Conservation (phyloP, 2,329 filamentous ascomycete species). For the Fusarium caatingaense region DNA sequence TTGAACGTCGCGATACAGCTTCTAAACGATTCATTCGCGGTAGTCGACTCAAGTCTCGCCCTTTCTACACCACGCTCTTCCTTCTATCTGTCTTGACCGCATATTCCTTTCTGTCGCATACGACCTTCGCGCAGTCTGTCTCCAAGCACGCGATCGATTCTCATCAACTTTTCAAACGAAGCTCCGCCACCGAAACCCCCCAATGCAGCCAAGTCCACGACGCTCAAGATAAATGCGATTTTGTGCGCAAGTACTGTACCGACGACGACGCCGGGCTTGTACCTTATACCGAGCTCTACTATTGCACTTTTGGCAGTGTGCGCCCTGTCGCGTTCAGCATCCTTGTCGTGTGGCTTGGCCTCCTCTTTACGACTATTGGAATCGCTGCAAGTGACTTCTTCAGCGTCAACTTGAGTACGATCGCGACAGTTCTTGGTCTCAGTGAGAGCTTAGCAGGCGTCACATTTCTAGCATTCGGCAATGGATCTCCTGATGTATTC, state of each 20-base stretch:
- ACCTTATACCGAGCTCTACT: conserved; percentile 90
- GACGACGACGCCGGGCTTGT: conserved; percentile 92
- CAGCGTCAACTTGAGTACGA: conserved; percentile 94
- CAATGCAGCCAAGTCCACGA: conserved; percentile 85
- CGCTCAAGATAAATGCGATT: conserved; percentile 85
- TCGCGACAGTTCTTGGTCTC: conserved; percentile 87
- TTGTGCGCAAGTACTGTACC: conserved; percentile 82
- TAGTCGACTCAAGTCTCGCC: conserved; percentile 57
- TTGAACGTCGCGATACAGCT: conserved; percentile 14
- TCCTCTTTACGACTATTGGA: conserved; percentile 96
- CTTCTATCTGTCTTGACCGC: conserved; percentile 60
- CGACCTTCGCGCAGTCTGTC: conserved; percentile 27
- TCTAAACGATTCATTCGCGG: conserved; percentile 44
- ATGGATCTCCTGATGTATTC: conserved; percentile 97
- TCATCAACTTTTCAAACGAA: conserved; percentile 44
- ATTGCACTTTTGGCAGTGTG: conserved; percentile 77
- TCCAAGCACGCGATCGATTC: conserved; percentile 12
- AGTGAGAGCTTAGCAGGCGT: conserved; percentile 97
- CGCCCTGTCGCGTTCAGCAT: conserved; percentile 83
- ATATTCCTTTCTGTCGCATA: conserved; percentile 56
- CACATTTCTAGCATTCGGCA: conserved; percentile 95
- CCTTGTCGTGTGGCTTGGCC: conserved; percentile 82
- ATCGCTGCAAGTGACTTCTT: conserved; percentile 99
- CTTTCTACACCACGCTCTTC: conserved; percentile 61
- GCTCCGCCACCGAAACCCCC: conserved; percentile 44